Percentiles rank a stretch among this genome's conserved stretches.
phyloP scores from a whole-genome alignment of 2,329 filamentous ascomycete genomes.

The Epichloe festucae region DNA sequence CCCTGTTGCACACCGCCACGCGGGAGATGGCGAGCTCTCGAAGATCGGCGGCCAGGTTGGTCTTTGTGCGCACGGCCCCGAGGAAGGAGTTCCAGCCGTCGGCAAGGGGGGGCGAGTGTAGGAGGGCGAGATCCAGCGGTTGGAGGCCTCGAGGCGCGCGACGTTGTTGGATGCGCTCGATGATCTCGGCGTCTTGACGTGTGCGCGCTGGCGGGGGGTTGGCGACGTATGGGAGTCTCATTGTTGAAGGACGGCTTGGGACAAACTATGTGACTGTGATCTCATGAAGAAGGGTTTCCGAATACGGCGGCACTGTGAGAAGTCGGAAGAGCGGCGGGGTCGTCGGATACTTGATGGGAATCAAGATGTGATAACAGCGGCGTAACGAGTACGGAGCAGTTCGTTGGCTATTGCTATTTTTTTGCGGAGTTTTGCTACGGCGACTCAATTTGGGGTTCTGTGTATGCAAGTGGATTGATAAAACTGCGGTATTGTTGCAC shows the following conservation, averaged over 20 bases:
- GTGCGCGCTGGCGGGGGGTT: slow-evolving; percentile 35
- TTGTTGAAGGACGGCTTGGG: slow-evolving; percentile 18
- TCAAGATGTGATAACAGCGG: neutral
- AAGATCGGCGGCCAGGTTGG: slow-evolving; percentile 37
- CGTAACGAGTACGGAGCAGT: neutral
- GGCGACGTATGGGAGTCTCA: slow-evolving; percentile 55
- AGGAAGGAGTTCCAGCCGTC: slow-evolving; percentile 65
- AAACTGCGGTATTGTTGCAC: no score
- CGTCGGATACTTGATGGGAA: neutral
- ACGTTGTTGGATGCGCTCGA: slow-evolving; percentile 50
- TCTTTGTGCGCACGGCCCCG: slow-evolving; percentile 46
- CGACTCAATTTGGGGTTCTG: no score
- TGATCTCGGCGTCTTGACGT: slow-evolving; percentile 40
- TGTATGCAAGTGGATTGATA: no score
- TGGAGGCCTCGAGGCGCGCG: slow-evolving; percentile 58
- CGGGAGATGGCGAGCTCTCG: slow-evolving; percentile 72
- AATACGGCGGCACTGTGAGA: neutral
- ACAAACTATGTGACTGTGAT: no score
- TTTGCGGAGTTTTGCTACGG: neutral
- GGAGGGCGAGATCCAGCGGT: slow-evolving; percentile 59
- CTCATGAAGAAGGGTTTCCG: neutral
- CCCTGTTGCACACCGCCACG: slow-evolving; percentile 66
- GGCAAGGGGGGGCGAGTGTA: slow-evolving; percentile 67
- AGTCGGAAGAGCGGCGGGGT: neutral
- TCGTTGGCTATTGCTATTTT: neutral